These are phyloP conservation scores for Ophiostoma triangulosporum DNA, from an alignment of 2,329 filamentous ascomycete species.

Conservation along the genomic window DNA sequence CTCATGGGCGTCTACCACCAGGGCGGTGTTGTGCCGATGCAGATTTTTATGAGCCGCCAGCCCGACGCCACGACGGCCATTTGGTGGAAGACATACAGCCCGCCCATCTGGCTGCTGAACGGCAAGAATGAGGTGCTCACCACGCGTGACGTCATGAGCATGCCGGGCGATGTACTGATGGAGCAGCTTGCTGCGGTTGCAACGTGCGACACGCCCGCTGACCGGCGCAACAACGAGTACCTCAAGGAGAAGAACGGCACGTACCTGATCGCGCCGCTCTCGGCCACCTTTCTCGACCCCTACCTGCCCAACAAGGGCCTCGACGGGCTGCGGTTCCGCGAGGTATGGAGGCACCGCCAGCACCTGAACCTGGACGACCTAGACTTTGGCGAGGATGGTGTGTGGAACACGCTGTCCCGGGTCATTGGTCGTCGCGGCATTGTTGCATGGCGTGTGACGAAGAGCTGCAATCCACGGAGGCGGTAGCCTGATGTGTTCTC, in stretches of 20 bases:
- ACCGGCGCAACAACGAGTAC: conserved; percentile 41
- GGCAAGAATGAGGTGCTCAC: conserved; percentile 59
- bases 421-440: conserved; percentile 52
- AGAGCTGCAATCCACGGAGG: conserved; percentile 31
- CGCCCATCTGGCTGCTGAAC: conserved; percentile 67
- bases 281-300: conserved; percentile 54
- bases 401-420: conserved; percentile 55
- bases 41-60: conserved; percentile 60
- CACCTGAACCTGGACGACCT: conserved; percentile 72
- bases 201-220: conserved; percentile 47
- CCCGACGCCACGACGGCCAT: conserved; percentile 54
- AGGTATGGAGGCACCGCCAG: conserved; percentile 53
- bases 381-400: conserved; percentile 63
- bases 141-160: conserved; percentile 62
- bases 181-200: conserved; percentile 43
- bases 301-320: conserved; percentile 46
- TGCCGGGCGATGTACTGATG: conserved; percentile 47
- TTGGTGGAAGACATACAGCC: conserved; percentile 82
- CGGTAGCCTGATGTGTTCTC: not conserved
- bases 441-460: conserved; percentile 50
- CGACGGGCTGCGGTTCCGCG: conserved; percentile 48
- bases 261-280: conserved; percentile 60
- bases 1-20: conserved; percentile 77
- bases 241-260: conserved; percentile 49
- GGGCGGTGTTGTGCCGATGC: conserved; percentile 61